Conservation (phyloP, 139 green algal species). For the Choricystis sp. region DNA sequence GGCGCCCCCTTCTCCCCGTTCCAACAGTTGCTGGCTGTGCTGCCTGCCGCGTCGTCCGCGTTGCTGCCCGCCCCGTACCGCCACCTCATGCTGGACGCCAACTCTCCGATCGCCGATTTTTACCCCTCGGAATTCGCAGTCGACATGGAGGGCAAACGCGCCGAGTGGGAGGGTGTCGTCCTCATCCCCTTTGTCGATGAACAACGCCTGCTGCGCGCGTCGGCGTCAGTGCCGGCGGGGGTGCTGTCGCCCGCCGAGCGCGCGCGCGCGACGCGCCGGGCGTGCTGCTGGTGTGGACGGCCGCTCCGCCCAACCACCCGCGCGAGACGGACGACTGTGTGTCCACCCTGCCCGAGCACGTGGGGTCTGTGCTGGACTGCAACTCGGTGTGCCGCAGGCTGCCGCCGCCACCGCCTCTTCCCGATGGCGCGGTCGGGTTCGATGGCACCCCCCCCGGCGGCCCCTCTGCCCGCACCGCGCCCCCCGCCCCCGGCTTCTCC, state of each 20-base stretch:
- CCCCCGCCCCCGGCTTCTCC: slow-evolving; percentile 40
- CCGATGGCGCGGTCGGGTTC: slow-evolving; percentile 44
- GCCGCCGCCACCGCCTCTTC: slow-evolving; percentile 40
- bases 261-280: slow-evolving; percentile 50
- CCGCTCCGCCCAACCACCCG: slow-evolving; percentile 9
- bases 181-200: slow-evolving; percentile 62
- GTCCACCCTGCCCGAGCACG: slow-evolving; percentile 45
- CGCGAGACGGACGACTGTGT: slow-evolving; percentile 40
- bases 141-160: slow-evolving; percentile 83
- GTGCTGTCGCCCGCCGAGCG: slow-evolving; percentile 44
- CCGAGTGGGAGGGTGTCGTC: slow-evolving; percentile 79
- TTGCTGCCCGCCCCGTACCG: slow-evolving; percentile 65
- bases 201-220: slow-evolving; percentile 43
- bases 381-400: slow-evolving; percentile 20
- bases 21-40: slow-evolving; percentile 80
- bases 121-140: slow-evolving; percentile 65
- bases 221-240: slow-evolving; percentile 9
- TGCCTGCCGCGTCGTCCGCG: slow-evolving; percentile 41
- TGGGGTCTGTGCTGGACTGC: slow-evolving; percentile 17
- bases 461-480: background rate
- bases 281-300: slow-evolving; percentile 41
- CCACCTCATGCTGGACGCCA: slow-evolving; percentile 52
- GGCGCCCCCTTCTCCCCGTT: slow-evolving; percentile 72
- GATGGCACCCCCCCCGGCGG: slow-evolving; percentile 13
- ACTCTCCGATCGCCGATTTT: slow-evolving; percentile 73